phyloP scores from a whole-genome alignment of 306 rosid genomes.

The Alnus rubra region DNA sequence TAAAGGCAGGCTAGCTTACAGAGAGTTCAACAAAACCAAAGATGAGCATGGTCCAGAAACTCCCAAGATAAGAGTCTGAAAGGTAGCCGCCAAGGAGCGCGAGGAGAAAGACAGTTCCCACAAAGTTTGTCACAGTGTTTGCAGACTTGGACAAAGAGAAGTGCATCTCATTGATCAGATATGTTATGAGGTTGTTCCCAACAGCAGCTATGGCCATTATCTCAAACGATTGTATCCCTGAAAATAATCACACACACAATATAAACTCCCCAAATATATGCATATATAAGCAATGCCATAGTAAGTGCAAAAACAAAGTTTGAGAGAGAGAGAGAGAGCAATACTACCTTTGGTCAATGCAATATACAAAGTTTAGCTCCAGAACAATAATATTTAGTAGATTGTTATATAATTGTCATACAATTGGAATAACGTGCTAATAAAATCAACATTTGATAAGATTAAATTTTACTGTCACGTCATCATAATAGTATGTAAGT shows the following conservation, averaged over 20 bases:
- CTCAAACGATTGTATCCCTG: conserved; percentile 93
- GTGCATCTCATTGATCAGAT: conserved; percentile 87
- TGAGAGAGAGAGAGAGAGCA: neutral
- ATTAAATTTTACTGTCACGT: too few species aligned
- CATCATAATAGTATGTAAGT: too few species aligned
- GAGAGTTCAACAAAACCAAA: conserved; percentile 90
- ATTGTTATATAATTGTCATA: too few species aligned
- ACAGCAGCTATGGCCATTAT: conserved; percentile 98
- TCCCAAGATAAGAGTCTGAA: conserved; percentile 91
- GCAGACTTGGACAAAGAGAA: conserved; percentile 83
- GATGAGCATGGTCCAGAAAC: conserved; percentile 95
- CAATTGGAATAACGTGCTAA: too few species aligned
- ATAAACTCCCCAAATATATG: too few species aligned
- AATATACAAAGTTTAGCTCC: too few species aligned
- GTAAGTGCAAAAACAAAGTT: too few species aligned
- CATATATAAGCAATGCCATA: too few species aligned
- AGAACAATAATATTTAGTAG: too few species aligned
- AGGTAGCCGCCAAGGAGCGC: conserved; percentile 94
- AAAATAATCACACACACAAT: neutral
- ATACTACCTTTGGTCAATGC: neutral
- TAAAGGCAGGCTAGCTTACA: conserved; percentile 35
- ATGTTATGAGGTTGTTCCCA: conserved; percentile 98
- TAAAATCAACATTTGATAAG: too few species aligned
- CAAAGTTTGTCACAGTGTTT: conserved; percentile 89
- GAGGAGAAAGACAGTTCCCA: conserved; percentile 85